Evolutionary conservation across 1,284 basidiomycete species (phyloP).

Genomic region (Cerrena zonata): DNA sequence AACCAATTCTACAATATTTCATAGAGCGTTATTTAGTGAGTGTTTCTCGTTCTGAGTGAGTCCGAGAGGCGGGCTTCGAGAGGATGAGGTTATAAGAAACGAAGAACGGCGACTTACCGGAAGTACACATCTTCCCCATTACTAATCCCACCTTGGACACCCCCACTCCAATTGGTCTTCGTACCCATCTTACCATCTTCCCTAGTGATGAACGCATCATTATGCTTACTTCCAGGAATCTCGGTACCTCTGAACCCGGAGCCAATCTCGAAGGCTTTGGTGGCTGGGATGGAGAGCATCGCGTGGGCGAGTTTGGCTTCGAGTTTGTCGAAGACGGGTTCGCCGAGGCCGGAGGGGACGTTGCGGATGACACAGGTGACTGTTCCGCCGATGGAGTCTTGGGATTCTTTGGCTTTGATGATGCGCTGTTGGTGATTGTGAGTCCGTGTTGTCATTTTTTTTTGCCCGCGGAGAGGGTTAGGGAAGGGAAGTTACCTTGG

Average conservation of each 20-base stretch:
- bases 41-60: neutral
- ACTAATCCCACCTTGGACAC: slow-evolving; percentile 95
- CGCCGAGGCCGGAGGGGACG: slow-evolving; percentile 87
- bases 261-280: slow-evolving; percentile 97
- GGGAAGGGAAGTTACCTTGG: slow-evolving; percentile 49
- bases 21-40: neutral
- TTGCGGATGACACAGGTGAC: slow-evolving; percentile 94
- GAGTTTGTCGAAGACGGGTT: slow-evolving; percentile 98
- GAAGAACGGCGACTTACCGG: slow-evolving; percentile 52
- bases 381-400: slow-evolving; percentile 95
- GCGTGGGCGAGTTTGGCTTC: slow-evolving; percentile 95
- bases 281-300: slow-evolving; percentile 98
- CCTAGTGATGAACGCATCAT: slow-evolving; percentile 80
- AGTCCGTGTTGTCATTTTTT: slow-evolving; percentile 4
- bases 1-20: slow-evolving; percentile 71
- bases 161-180: slow-evolving; percentile 92
- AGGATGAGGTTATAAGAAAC: neutral
- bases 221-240: slow-evolving; percentile 89
- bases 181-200: slow-evolving; percentile 77
- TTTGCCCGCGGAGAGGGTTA: slow-evolving; percentile 7
- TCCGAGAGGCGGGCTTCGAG: neutral
- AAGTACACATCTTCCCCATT: slow-evolving; percentile 99
- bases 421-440: slow-evolving; percentile 61
- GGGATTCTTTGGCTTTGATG: slow-evolving; percentile 82
- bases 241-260: slow-evolving; percentile 96